Base-by-base conservation (phyloP, 2,329 filamentous ascomycete species). In the Xylaria arbuscula region DNA sequence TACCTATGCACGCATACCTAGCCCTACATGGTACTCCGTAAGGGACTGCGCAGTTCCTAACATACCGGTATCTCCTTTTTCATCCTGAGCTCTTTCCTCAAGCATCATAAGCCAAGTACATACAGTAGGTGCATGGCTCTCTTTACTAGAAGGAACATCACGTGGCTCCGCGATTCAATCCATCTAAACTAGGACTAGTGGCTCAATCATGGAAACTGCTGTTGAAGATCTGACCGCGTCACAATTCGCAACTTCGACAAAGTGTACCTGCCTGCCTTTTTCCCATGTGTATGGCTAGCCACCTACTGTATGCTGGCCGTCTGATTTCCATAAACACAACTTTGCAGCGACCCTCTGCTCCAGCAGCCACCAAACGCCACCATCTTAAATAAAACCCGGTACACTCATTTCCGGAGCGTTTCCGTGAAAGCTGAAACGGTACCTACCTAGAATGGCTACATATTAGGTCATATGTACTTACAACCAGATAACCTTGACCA, bases 121-220 rank as follows among this genome's bases (percentile, higher is more conserved):
- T 45, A 45, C 40, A 15, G 17, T 6, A 45, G 40, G 40, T 17
- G n/a, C 7, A 40, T 9, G 13, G 36, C 7, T 17, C 6, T n/a
- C n/a, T 47, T 17, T 19, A 19, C 19, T 17, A 34, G 15, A n/a
- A 36, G 48, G 15, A 3, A 57, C 19, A 15, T 69, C 67, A 70
- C 67, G 67, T 70, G 65, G 54, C 56, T 15, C 19, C 65, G 68
- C 47, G 68, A 45, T 60, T 36, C 28, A 36, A 13, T n/a, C 5
- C 2, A 2, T n/a, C 8, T 22, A 10, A 9, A 55, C 1, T 51
- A 38, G 11, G 47, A 9, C 11, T 48, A 48, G 47, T 48, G 47
- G 19, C n/a, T 57, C 40, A 50, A 42, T 9, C 9, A 5, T 45
- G 45, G 60, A 67, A 59, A 47, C 54, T 38, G 42, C 40, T 24